Base-by-base conservation (phyloP, 768 basidiomycete species). In the Dendrothele bispora region DNA sequence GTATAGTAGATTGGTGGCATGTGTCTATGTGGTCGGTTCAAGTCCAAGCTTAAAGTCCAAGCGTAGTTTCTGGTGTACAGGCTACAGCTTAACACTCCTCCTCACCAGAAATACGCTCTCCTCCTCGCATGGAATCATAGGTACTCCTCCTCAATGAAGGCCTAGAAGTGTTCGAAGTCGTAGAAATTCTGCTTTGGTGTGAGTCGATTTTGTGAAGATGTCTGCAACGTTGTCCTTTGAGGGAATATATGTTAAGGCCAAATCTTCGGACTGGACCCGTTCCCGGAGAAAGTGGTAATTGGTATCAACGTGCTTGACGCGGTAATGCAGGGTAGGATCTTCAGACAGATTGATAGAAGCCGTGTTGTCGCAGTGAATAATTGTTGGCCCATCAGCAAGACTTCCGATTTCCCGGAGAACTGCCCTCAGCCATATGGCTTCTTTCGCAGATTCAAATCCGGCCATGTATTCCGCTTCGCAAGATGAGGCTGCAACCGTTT, bases 391-490 rank as follows among this genome's bases (percentile, higher is more conserved):
- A 50, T 54, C 18, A 72, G 48, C 17, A 51, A 62, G 4, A 63
- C 34, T 1, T 65, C 38, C 3, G 35, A 5, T 1, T 57, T 41
- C 1, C 67, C 44, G 63, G 64, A 69, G 3, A 69, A n/a, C 0
- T 51, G 54, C 43, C 68, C 54, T 20, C 53, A 39, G 12, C n/a
- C n/a, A n/a, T n/a, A n/a, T n/a, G n/a, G n/a, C n/a, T n/a, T n/a
- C n/a, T n/a, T n/a, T n/a, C n/a, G 48, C 43, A 2, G 68, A 59
- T 26, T 72, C 57, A 14, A 59, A 55, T 0, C 62, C 55, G 4
- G 74, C 71, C 35, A 75, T 69, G 54, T 78, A 76, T 54, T 79
- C 74, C 1, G 75, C 69, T 55, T 77, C 71, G 67, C 54, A 0
- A 57, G 65, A n/a, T 56, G 47, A 42, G 75, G 73, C 38, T 65